phyloP scores from a whole-genome alignment of 2,329 filamentous ascomycete genomes.

The Fusarium pseudograminearum region DNA sequence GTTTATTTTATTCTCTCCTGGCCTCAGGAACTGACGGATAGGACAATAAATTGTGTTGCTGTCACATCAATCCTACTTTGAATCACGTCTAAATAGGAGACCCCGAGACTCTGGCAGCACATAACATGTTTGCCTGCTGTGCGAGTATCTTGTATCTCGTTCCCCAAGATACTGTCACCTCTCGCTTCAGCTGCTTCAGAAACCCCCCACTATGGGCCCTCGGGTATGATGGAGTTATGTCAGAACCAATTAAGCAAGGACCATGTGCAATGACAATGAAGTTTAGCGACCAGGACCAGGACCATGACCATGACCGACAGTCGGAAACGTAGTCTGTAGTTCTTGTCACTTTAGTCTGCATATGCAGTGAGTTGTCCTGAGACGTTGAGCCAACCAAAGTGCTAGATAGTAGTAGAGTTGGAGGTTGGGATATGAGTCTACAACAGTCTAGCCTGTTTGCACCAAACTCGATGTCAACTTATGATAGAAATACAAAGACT shows the following conservation, averaged over 20 bases:
- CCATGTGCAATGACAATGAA: conserved; percentile 35
- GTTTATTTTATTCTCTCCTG: conserved; percentile 6
- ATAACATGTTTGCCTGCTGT: conserved; percentile 4
- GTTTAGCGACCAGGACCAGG: conserved; percentile 12
- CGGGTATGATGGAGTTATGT: conserved; percentile 17
- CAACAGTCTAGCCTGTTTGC: background rate
- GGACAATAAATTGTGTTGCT: conserved; percentile 18
- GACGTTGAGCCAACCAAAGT: conserved; percentile 13
- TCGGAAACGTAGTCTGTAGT: conserved; percentile 2
- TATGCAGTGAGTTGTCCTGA: conserved; percentile 32
- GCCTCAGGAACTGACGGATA: background rate
- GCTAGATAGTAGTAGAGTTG: background rate
- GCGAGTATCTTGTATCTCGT: conserved; percentile 37
- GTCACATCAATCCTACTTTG: conserved; percentile 14
- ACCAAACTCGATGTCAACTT: conserved; percentile 9
- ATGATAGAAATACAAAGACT: background rate
- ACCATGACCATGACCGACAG: no score
- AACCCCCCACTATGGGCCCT: conserved; percentile 24
- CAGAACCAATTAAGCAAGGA: conserved; percentile 43
- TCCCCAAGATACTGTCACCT: conserved; percentile 25
- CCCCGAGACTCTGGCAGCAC: conserved; percentile 15
- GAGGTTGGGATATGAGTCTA: conserved; percentile 14
- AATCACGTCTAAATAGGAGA: conserved; percentile 4
- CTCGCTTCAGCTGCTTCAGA: conserved; percentile 21
- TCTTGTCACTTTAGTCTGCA: conserved; percentile 15